phyloP scores from a whole-genome alignment of 306 rosid species.

The Vigna reflexopilosa region DNA sequence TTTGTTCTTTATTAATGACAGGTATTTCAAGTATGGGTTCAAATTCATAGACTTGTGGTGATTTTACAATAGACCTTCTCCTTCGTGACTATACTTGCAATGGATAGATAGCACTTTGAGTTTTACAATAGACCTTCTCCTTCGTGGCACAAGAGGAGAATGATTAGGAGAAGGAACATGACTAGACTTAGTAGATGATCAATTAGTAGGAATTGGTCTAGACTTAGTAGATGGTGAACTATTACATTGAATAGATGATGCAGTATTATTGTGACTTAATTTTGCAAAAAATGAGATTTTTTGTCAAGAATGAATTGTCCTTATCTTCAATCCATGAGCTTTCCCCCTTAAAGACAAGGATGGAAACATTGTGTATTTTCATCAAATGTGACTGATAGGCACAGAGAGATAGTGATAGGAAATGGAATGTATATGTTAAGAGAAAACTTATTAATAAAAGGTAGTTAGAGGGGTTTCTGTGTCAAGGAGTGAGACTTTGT shows the following conservation, averaged over 20 bases:
- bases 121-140: too few species aligned
- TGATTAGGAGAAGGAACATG: neutral
- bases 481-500: too few species aligned
- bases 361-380: too few species aligned
- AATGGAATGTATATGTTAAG: too few species aligned
- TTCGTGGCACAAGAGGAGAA: too few species aligned
- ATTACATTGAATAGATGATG: neutral
- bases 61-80: neutral
- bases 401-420: too few species aligned
- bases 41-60: neutral
- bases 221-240: neutral
- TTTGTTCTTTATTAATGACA: neutral
- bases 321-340: too few species aligned
- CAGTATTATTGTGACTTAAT: neutral
- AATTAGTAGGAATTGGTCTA: too few species aligned
- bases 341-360: too few species aligned
- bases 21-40: neutral
- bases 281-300: neutral
- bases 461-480: too few species aligned
- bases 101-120: neutral
- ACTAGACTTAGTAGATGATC: neutral
- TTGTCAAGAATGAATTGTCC: neutral
- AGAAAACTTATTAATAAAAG: too few species aligned
- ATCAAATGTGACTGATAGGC: neutral
- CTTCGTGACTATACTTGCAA: neutral